Evolutionary conservation across 139 green algal genomes (phyloP).

Genomic region (Tetradesmus obliquus): DNA sequence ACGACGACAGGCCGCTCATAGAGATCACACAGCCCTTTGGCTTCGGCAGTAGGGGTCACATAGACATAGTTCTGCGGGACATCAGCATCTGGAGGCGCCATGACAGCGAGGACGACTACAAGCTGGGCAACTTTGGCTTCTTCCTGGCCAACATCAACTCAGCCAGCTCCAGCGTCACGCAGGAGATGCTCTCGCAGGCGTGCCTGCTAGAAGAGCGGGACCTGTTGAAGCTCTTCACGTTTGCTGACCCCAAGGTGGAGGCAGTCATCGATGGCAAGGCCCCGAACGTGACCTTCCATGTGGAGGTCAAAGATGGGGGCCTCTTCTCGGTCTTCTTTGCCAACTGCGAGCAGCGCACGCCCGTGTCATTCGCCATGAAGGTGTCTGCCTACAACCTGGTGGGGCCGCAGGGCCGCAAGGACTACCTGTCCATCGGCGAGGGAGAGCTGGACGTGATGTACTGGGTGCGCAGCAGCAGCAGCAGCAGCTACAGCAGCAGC

Average conservation of each 20-base stretch:
- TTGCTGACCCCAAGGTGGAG: conserved; percentile 58
- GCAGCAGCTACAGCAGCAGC: neutral
- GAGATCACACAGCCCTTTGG: conserved; percentile 28
- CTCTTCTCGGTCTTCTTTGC: conserved; percentile 88
- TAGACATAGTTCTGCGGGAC: conserved; percentile 11
- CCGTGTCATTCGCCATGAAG: conserved; percentile 79
- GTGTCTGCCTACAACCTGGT: conserved; percentile 80
- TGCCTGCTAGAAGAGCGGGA: conserved; percentile 56
- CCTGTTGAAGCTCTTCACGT: conserved; percentile 52
- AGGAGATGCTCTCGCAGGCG: neutral
- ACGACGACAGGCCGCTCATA: conserved; percentile 41
- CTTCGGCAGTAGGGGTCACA: conserved; percentile 34
- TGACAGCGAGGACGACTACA: neutral
- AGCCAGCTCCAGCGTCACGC: conserved; percentile 30
- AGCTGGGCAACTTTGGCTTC: conserved; percentile 64
- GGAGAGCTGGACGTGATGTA: conserved; percentile 89
- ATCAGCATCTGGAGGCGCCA: conserved; percentile 21
- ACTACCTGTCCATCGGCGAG: conserved; percentile 95
- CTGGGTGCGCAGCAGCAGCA: conserved; percentile 70
- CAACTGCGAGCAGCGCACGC: conserved; percentile 84
- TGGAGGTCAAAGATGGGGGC: conserved; percentile 49
- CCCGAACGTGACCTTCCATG: conserved; percentile 51
- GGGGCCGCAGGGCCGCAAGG: neutral
- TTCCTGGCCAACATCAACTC: conserved; percentile 40
- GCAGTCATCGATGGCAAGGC: conserved; percentile 34